These are phyloP conservation scores for Neolentinus lepideus DNA, from an alignment of 1,284 basidiomycete species.

Conservation along the genomic window DNA sequence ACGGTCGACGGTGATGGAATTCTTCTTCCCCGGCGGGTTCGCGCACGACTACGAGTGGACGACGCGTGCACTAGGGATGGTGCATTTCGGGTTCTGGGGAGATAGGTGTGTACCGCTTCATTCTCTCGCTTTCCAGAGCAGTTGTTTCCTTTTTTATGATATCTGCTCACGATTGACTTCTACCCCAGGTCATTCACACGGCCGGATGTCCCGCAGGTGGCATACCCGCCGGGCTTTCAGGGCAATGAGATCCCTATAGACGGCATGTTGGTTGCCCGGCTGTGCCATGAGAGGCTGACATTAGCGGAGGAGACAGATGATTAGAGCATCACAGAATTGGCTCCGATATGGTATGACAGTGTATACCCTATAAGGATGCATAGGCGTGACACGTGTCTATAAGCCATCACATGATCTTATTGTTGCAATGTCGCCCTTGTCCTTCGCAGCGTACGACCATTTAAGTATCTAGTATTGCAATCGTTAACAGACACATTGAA, in stretches of 20 bases:
- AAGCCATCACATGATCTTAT: too few relatives aligned
- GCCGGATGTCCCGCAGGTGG: slow-evolving; percentile 38
- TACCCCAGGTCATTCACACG: slow-evolving; percentile 33
- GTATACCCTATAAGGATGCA: too few relatives aligned
- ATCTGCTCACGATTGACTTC: background rate
- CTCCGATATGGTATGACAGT: too few relatives aligned
- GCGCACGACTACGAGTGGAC: slow-evolving; percentile 84
- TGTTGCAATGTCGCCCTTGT: too few relatives aligned
- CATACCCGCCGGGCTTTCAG: slow-evolving; percentile 51
- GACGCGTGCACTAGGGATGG: slow-evolving; percentile 73
- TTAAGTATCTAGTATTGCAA: too few relatives aligned
- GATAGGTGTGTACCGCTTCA: slow-evolving; percentile 29
- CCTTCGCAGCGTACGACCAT: too few relatives aligned
- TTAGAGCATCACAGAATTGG: too few relatives aligned
- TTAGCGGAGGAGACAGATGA: slow-evolving; percentile 32
- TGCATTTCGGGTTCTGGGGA: slow-evolving; percentile 82
- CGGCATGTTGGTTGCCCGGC: slow-evolving; percentile 30
- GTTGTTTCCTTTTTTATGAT: slow-evolving; percentile 1
- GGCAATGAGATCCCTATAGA: slow-evolving; percentile 51
- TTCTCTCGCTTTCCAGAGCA: background rate
- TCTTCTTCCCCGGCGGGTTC: slow-evolving; percentile 82
- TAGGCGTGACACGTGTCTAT: too few relatives aligned
- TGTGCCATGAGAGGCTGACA: slow-evolving; percentile 28
- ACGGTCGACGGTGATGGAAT: slow-evolving; percentile 79
- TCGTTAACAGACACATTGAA: too few relatives aligned